Conservation (phyloP, 2,329 filamentous ascomycete genomes). For the Scedosporium boydii region DNA sequence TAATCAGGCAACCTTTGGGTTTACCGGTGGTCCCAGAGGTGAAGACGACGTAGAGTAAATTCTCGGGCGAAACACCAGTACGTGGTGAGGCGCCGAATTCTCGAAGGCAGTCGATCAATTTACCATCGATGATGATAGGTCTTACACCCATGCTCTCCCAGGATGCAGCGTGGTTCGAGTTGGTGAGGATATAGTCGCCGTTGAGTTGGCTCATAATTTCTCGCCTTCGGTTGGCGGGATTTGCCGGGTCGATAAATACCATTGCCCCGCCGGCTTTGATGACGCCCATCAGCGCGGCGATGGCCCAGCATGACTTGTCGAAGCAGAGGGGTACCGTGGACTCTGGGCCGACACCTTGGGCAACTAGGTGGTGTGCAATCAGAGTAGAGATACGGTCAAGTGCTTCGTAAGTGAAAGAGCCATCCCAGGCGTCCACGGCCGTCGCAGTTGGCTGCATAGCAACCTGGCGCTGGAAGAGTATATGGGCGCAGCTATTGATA, state of each 20-base stretch:
- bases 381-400: too few species aligned
- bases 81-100: too few species aligned
- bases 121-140: too few species aligned
- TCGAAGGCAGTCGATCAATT: too few species aligned
- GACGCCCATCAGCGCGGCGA: slow-evolving; percentile 32
- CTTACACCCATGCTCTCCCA: slow-evolving; percentile 23
- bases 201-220: slow-evolving; percentile 32
- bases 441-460: too few species aligned
- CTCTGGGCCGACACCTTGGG: slow-evolving; percentile 23
- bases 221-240: slow-evolving; percentile 18
- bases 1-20: slow-evolving; percentile 51
- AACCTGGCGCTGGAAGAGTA: too few species aligned
- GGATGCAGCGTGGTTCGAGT: slow-evolving; percentile 25
- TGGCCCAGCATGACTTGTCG: slow-evolving; percentile 37
- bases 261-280: slow-evolving; percentile 40
- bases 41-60: slow-evolving; percentile 43
- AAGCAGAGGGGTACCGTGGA: slow-evolving; percentile 36
- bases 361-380: background rate
- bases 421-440: too few species aligned
- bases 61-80: too few species aligned
- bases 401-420: too few species aligned
- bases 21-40: slow-evolving; percentile 56
- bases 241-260: slow-evolving; percentile 34
- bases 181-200: slow-evolving; percentile 29
- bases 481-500: too few species aligned